phyloP scores from a whole-genome alignment of 1,284 basidiomycete species.

The Ustilago crameri region DNA sequence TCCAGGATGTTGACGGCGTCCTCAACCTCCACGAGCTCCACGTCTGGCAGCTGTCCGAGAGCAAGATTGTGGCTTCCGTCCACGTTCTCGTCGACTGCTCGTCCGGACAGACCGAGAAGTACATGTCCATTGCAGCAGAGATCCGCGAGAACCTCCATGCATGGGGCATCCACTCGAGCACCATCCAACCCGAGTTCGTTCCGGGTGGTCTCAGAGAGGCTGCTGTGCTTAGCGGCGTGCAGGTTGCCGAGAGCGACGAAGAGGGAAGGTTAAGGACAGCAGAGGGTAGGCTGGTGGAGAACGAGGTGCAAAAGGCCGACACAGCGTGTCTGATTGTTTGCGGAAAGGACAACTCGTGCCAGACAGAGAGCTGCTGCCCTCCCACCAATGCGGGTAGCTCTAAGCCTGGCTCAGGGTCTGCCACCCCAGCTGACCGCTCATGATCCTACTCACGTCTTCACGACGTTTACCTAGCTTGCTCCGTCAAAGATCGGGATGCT shows the following conservation, averaged over 20 bases:
- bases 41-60: constrained; percentile 91
- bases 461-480: too few species aligned
- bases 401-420: constrained; percentile 10
- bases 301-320: constrained; percentile 53
- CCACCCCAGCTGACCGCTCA: constrained; percentile 17
- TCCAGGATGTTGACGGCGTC: constrained; percentile 85
- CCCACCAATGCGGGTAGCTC: constrained; percentile 16
- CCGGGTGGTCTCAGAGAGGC: constrained; percentile 61
- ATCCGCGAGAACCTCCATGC: constrained; percentile 86
- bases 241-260: constrained; percentile 54
- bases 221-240: constrained; percentile 57
- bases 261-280: constrained; percentile 56
- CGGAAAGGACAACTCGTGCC: constrained; percentile 56
- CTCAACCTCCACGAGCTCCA: constrained; percentile 88
- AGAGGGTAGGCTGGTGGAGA: constrained; percentile 59
- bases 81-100: constrained; percentile 83
- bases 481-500: too few species aligned
- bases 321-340: constrained; percentile 63
- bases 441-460: not conserved
- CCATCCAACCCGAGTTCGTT: constrained; percentile 67
- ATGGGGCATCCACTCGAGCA: constrained; percentile 88
- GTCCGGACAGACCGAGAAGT: constrained; percentile 72
- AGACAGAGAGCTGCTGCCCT: constrained; percentile 60
- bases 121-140: constrained; percentile 87
- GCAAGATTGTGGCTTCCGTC: constrained; percentile 92